Evolutionary conservation across 1,284 basidiomycete species (phyloP), one percentile per base, ranked within the genome.

Genomic region (Trichosporon asahii): DNA sequence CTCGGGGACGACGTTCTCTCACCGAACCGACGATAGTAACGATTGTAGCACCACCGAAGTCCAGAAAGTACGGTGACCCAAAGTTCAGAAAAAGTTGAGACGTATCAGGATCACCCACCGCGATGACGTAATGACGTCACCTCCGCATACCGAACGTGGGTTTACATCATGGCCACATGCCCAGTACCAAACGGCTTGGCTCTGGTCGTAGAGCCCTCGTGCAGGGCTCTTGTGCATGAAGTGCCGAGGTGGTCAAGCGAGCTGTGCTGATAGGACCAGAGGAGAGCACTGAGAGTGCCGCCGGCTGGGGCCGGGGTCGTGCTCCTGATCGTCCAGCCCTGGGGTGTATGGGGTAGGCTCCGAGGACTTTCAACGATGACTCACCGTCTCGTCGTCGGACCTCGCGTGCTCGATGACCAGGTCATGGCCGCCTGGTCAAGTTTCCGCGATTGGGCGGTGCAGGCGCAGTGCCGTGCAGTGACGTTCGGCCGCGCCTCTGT

Each of bases 61-160:
- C 57, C 57, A 61, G 25, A 4, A 18, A 9, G 7, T 15, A n/a
- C 18, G 57, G 27, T 14, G 55, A 61, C 27, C 57, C 57, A 31
- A 61, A 61, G 27, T 61, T 31, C 27, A 60, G 15, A 31, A 31
- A 14, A 31, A 61, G 29, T 18, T n/a, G 40, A 18, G 40, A 44
- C 40, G 57, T n/a, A 11, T 9, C 29, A 29, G 27, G 18, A 27
- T 31, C 29, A 44, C 29, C 29, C 29, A 33, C 27, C 4, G 29
- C 14, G 57, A 61, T 61, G 27, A 31, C 27, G 57, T 61, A 31
- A 31, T 61, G 57, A 61, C 57, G 57, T 61, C 57, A 61, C 27
- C 57, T 31, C 57, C 3, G 21, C 49, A 21, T 53, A 53, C 49
- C 18, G 14, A 25, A 53, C 49, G 21, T 25, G 49, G 21, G 49